Base-by-base conservation (phyloP, 75 land plant genomes). In the Picea sitchensis region DNA sequence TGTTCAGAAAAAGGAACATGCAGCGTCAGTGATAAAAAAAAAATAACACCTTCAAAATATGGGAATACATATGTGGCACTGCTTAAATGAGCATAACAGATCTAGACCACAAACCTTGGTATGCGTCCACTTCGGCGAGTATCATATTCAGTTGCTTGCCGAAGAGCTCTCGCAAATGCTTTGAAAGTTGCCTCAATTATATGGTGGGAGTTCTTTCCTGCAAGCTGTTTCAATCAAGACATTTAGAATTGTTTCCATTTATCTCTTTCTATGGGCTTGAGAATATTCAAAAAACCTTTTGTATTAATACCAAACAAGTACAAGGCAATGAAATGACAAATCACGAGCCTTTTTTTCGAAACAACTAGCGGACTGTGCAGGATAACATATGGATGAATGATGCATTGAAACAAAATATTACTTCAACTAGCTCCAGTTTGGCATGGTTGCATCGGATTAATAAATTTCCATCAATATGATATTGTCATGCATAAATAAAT, bases 111-210 rank as follows among this genome's bases (percentile, higher is more conserved):
- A 56, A 76, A 92, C 98, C 95, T 96, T 65, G 98, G 99, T 12
- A 96, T 76, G 79, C 86, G 83, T n/a, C 95, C 95, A 76, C 5
- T 78, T 57, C 95, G 90, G 34, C 98, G 93, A 21, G 76, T 68
- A 73, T 96, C 99, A 87, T 82, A 83, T 73, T 96, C 98, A 32
- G 89, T 87, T 14, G 98, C 99, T 78, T 92, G 92, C 73, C 98
- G 86, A 54, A 96, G 93, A 76, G 98, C 99, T 85, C 98, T 88
- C 5, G 99, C 95, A 90, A 96, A 96, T 68, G 98, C 99, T 72
- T 96, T 94, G 84, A 94, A 96, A 60, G 95, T 88, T 59, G 99
- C 98, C 82, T 96, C 99, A 62, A 96, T 88, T 11, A 96, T 96
- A 76, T 96, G 99, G 73, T 96, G 99, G 14, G 95, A 92, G 81